A percentile compares a stretch with the other conserved stretches of the same genome.
Evolutionary conservation across 805 yeast species (phyloP).

Genomic region (Millerozyma acaciae): DNA sequence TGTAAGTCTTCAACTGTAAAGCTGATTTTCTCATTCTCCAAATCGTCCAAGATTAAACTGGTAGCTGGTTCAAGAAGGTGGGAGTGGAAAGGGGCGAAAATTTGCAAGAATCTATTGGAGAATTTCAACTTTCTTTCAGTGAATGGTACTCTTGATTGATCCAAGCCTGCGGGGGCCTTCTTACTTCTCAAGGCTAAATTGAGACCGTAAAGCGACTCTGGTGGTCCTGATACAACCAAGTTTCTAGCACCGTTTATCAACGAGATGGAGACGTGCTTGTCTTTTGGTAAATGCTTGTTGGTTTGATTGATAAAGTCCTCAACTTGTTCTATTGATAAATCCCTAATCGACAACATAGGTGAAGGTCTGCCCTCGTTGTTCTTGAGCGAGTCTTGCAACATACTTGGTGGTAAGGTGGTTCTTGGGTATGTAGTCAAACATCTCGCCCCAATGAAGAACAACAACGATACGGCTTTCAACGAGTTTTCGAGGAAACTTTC

Average conservation of each 20-base stretch:
- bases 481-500: conserved; percentile 70
- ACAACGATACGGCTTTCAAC: conserved; percentile 72
- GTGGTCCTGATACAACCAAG: conserved; percentile 95
- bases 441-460: conserved; percentile 92
- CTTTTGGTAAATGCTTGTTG: conserved; percentile 87
- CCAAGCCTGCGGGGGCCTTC: conserved; percentile 90
- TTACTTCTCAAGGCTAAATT: conserved; percentile 88
- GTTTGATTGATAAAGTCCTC: conserved; percentile 77
- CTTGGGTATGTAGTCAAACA: conserved; percentile 87
- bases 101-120: conserved; percentile 90
- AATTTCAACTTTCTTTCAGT: conserved; percentile 92
- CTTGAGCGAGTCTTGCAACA: conserved; percentile 86
- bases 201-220: conserved; percentile 94
- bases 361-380: conserved; percentile 95
- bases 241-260: conserved; percentile 94
- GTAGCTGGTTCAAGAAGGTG: conserved; percentile 75
- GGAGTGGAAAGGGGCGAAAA: conserved; percentile 96
- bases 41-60: conserved; percentile 61
- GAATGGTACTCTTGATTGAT: conserved; percentile 91
- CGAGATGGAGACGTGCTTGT: conserved; percentile 86
- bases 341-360: conserved; percentile 95
- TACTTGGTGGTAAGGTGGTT: conserved; percentile 90
- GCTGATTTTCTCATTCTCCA: conserved; percentile 51
- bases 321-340: conserved; percentile 76
- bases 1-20: conserved; percentile 53